Evolutionary conservation across 495 filamentous ascomycete genomes (phyloP).

Genomic region (Xylaria curta): DNA sequence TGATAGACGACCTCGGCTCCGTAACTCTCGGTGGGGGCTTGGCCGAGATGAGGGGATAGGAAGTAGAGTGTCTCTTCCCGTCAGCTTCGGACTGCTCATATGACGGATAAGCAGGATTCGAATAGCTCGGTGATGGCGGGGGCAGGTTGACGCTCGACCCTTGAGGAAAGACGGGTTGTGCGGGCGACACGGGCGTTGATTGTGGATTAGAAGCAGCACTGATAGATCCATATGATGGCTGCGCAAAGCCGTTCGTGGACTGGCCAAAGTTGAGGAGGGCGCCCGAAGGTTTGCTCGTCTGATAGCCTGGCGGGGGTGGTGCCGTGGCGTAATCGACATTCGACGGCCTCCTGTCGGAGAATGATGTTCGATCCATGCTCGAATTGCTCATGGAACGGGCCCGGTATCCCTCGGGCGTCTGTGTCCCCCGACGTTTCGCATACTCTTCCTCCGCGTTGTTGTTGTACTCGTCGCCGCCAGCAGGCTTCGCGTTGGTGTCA

Average conservation of each 20-base stretch:
- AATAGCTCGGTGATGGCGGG: slow-evolving; percentile 36
- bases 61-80: slow-evolving; percentile 31
- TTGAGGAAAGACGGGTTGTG: slow-evolving; percentile 36
- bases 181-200: slow-evolving; percentile 41
- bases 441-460: slow-evolving; percentile 71
- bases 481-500: slow-evolving; percentile 78
- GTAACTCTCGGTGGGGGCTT: slow-evolving; percentile 25
- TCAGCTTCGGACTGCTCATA: slow-evolving; percentile 38
- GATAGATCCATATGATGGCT: slow-evolving; percentile 35
- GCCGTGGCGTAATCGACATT: slow-evolving; percentile 59
- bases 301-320: slow-evolving; percentile 48
- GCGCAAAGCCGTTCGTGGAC: slow-evolving; percentile 30
- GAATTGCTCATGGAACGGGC: slow-evolving; percentile 79
- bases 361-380: slow-evolving; percentile 59
- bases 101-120: slow-evolving; percentile 31
- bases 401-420: slow-evolving; percentile 69
- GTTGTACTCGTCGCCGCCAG: slow-evolving; percentile 68
- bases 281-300: slow-evolving; percentile 46
- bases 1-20: slow-evolving; percentile 24
- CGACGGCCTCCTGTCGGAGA: slow-evolving; percentile 60
- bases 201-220: slow-evolving; percentile 32
- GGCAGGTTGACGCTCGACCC: slow-evolving; percentile 29
- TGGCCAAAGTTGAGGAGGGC: slow-evolving; percentile 44
- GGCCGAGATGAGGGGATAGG: slow-evolving; percentile 36
- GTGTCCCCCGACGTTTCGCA: slow-evolving; percentile 61